These are phyloP conservation scores for Suhomyces terraborum DNA, from an alignment of 1,139 yeast genomes.

Conservation along the genomic window DNA sequence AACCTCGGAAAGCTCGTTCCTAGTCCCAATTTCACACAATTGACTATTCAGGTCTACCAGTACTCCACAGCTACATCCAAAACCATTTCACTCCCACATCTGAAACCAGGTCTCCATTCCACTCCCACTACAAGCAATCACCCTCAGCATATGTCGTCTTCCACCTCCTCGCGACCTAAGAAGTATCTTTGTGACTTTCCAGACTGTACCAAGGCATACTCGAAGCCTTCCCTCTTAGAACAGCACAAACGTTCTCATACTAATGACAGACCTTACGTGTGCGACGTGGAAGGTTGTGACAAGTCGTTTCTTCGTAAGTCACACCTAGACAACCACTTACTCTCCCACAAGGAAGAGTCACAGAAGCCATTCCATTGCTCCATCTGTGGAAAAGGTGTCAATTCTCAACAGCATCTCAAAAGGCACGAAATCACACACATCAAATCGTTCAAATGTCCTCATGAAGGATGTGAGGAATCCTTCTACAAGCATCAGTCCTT, in stretches of 20 bases:
- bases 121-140: background rate
- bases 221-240: constrained; percentile 78
- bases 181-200: constrained; percentile 59
- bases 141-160: constrained; percentile 5
- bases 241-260: constrained; percentile 82
- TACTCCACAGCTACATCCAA: too few species aligned
- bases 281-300: constrained; percentile 56
- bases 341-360: constrained; percentile 55
- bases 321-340: constrained; percentile 73
- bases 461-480: constrained; percentile 61
- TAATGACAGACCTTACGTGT: constrained; percentile 74
- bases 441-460: constrained; percentile 64
- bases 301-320: constrained; percentile 72
- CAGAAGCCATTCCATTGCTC: constrained; percentile 76
- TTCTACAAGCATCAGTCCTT: constrained; percentile 81
- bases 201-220: constrained; percentile 74
- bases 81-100: too few species aligned
- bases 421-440: constrained; percentile 82
- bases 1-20: too few species aligned
- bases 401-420: constrained; percentile 75
- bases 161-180: constrained; percentile 36
- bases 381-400: constrained; percentile 81
- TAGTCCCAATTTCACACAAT: too few species aligned
- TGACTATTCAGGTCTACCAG: too few species aligned
- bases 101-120: background rate